Evolutionary conservation across 306 rosid species (phyloP).

Genomic region (Malus orientalis): DNA sequence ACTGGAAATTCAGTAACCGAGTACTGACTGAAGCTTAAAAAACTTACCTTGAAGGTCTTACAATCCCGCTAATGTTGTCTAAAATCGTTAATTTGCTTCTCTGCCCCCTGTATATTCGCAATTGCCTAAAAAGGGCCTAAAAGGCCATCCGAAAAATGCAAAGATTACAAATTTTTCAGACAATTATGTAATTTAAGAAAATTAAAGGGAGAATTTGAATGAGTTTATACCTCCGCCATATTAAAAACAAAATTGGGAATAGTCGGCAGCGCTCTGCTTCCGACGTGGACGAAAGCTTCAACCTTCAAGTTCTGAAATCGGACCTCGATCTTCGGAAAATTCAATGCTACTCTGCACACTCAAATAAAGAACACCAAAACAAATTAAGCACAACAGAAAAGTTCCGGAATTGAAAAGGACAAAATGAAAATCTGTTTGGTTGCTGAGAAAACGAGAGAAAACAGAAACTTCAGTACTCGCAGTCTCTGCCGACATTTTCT

Average conservation of each 20-base stretch:
- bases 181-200: neutral
- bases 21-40: neutral
- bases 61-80: conserved; percentile 63
- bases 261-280: conserved; percentile 95
- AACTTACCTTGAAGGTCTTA: conserved; percentile 76
- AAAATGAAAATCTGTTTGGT: neutral
- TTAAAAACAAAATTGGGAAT: conserved; percentile 85
- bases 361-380: neutral
- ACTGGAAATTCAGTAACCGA: conserved; percentile 4
- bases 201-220: neutral
- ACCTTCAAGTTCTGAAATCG: conserved; percentile 71
- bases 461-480: neutral
- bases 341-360: conserved; percentile 59
- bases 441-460: neutral
- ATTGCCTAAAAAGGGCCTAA: conserved; percentile 64
- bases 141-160: neutral
- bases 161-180: neutral
- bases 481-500: conserved; percentile 1
- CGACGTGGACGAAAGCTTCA: conserved; percentile 80
- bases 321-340: conserved; percentile 90
- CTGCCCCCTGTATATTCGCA: conserved; percentile 37
- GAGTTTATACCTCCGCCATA: conserved; percentile 61
- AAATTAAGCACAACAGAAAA: neutral
- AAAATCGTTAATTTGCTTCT: conserved; percentile 87
- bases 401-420: neutral